Conservation (phyloP, 2,329 filamentous ascomycete species). For the Sarocladium strictum region DNA sequence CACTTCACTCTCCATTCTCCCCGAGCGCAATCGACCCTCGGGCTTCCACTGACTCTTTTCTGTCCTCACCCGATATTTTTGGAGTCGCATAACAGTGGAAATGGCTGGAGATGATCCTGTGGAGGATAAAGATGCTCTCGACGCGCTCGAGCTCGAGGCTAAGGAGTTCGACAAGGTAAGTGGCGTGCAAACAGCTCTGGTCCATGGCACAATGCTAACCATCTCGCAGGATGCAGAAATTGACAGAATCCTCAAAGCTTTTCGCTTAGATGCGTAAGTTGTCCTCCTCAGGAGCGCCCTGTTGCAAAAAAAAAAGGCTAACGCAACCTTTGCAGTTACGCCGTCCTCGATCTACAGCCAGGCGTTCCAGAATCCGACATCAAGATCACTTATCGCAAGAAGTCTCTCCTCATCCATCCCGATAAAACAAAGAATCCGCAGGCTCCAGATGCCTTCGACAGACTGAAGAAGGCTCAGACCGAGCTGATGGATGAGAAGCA, state of each 20-base stretch:
- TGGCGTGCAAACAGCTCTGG: constrained; percentile 14
- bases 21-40: neutral
- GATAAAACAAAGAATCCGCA: constrained; percentile 91
- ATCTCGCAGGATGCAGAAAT: constrained; percentile 78
- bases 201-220: constrained; percentile 12
- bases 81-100: constrained; percentile 10
- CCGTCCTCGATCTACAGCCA: constrained; percentile 90
- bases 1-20: neutral
- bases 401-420: constrained; percentile 97
- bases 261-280: constrained; percentile 60
- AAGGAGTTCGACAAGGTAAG: constrained; percentile 86
- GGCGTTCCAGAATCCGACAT: constrained; percentile 95
- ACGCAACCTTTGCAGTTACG: constrained; percentile 56
- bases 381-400: constrained; percentile 88
- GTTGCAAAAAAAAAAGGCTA: neutral
- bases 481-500: constrained; percentile 92
- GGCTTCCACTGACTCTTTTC: neutral
- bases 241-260: constrained; percentile 85
- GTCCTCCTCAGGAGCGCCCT: neutral
- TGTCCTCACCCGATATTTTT: neutral
- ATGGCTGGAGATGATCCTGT: constrained; percentile 34
- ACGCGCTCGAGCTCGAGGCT: constrained; percentile 74
- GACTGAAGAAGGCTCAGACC: constrained; percentile 89
- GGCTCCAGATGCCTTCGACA: constrained; percentile 93
- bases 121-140: constrained; percentile 69